Conservation (phyloP, 768 basidiomycete genomes). For the Xerocomus spinulosus region DNA sequence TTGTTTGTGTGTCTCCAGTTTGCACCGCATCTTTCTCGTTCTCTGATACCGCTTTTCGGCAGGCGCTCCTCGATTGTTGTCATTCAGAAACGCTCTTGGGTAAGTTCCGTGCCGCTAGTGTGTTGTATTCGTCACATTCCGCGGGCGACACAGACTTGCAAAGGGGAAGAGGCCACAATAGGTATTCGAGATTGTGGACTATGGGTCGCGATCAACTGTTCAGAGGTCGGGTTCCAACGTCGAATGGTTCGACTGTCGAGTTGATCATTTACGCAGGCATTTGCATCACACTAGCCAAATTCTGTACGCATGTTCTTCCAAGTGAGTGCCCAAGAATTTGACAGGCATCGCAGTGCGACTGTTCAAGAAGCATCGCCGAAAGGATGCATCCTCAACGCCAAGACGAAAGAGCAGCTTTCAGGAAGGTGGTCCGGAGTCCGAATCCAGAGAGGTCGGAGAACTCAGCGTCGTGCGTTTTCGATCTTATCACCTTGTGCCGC, state of each 20-base stretch:
- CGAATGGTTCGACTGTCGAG: too few species aligned
- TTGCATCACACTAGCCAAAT: too few species aligned
- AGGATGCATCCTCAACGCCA: background rate
- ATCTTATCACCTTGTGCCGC: too few species aligned
- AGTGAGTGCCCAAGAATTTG: too few species aligned
- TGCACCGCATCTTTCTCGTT: too few species aligned
- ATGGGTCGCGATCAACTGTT: constrained; percentile 14
- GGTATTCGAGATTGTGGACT: constrained; percentile 14
- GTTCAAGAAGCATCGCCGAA: background rate
- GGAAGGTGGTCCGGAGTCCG: constrained; percentile 2
- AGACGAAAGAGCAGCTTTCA: constrained; percentile 7
- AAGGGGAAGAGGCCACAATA: constrained; percentile 7
- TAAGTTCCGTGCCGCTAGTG: too few species aligned
- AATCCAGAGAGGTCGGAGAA: constrained; percentile 8
- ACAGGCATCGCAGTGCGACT: constrained; percentile 8
- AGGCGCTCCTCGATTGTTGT: constrained; percentile 30
- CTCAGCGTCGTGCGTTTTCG: constrained; percentile 15
- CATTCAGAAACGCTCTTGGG: constrained; percentile 27
- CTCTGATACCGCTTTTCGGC: background rate
- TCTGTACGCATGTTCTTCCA: too few species aligned
- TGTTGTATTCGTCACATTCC: too few species aligned
- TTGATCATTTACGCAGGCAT: too few species aligned
- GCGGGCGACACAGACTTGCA: constrained; percentile 24
- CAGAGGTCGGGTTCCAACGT: constrained; percentile 14
- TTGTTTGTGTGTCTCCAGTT: constrained; percentile 22